These are phyloP conservation scores for Penicillium silybi DNA, from an alignment of 495 filamentous ascomycete species.

Conservation along the genomic window DNA sequence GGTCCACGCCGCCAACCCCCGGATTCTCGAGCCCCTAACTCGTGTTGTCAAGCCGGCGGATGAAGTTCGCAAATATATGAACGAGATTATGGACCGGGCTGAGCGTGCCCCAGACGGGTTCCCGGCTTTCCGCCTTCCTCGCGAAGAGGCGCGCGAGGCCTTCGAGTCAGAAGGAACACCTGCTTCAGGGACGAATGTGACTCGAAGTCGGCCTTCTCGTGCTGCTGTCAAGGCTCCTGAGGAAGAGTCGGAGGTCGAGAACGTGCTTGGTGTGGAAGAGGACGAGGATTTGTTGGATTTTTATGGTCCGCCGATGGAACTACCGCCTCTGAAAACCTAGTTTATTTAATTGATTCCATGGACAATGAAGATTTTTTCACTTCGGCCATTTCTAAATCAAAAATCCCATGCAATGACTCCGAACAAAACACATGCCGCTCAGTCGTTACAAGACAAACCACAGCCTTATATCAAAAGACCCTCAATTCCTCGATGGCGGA, in stretches of 20 bases:
- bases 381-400: neutral
- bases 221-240: conserved; percentile 18
- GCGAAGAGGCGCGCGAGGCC: conserved; percentile 31
- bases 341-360: neutral
- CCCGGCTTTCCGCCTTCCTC: conserved; percentile 61
- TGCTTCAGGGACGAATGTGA: conserved; percentile 5
- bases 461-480: neutral
- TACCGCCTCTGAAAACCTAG: conserved; percentile 25
- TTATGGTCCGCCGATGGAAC: conserved; percentile 36
- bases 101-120: conserved; percentile 67
- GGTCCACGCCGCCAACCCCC: conserved; percentile 57
- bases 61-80: conserved; percentile 78
- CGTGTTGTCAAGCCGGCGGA: conserved; percentile 74
- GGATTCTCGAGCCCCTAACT: conserved; percentile 67
- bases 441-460: neutral
- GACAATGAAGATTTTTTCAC: neutral
- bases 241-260: conserved; percentile 39
- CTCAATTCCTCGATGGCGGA: conserved; percentile 2
- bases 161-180: conserved; percentile 30
- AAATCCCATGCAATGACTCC: neutral
- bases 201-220: conserved; percentile 27
- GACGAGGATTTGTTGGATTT: conserved; percentile 43
- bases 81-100: conserved; percentile 72
- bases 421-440: neutral
- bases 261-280: conserved; percentile 25